These are phyloP conservation scores for Gossypium mustelinum DNA, from an alignment of 345 rosid species.

Conservation along the genomic window DNA sequence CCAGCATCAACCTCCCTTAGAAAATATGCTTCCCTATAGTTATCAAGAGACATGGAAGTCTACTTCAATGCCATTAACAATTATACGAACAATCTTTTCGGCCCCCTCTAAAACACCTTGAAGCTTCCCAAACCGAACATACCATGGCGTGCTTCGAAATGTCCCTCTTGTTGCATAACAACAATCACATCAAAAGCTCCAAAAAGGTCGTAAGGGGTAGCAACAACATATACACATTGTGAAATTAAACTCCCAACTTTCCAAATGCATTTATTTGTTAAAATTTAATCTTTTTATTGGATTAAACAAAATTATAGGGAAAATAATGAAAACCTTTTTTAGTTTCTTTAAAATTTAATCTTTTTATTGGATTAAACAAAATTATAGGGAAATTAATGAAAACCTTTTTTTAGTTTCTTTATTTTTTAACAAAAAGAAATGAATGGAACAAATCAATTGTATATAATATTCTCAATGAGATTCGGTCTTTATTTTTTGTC, in stretches of 20 bases:
- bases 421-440: neutral
- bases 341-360: constrained; percentile 18
- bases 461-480: neutral
- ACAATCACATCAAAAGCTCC: constrained; percentile 93
- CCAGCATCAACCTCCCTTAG: constrained; percentile 59
- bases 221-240: constrained; percentile 84
- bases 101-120: constrained; percentile 91
- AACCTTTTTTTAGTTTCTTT: constrained; percentile 12
- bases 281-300: neutral
- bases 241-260: constrained; percentile 79
- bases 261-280: constrained; percentile 80
- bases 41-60: constrained; percentile 86
- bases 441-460: neutral
- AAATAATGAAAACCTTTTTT: constrained; percentile 4
- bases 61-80: constrained; percentile 70
- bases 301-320: neutral
- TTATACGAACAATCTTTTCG: constrained; percentile 63
- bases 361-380: neutral
- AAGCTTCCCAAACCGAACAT: constrained; percentile 88
- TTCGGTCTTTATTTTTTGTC: neutral
- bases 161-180: constrained; percentile 71
- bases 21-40: constrained; percentile 90
- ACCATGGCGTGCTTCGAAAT: constrained; percentile 46
- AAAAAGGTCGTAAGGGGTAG: constrained; percentile 88
- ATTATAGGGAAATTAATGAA: neutral